Evolutionary conservation across 148 eudicot genomes (phyloP).

Genomic region (Silene latifolia): DNA sequence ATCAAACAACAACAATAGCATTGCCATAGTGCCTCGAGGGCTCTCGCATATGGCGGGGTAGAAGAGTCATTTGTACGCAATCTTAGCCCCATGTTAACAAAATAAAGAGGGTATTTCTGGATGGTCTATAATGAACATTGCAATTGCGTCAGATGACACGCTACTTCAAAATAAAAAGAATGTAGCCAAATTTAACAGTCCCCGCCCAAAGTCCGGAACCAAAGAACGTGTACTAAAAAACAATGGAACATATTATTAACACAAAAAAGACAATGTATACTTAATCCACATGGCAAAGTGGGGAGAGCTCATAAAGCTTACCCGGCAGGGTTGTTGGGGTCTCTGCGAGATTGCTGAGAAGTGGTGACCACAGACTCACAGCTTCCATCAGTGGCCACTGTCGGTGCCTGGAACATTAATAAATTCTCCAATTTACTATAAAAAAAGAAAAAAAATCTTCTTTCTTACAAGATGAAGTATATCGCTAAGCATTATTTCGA

Average conservation of each 20-base stretch:
- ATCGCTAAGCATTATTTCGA: background rate
- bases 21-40: no score
- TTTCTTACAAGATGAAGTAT: constrained; percentile 7
- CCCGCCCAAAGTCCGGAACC: background rate
- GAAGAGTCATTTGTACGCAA: no score
- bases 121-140: background rate
- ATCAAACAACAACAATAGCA: background rate
- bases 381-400: constrained; percentile 58
- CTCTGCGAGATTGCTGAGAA: constrained; percentile 59
- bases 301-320: constrained; percentile 20
- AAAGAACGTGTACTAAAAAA: background rate
- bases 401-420: constrained; percentile 44
- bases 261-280: background rate
- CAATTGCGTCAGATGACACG: background rate
- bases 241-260: constrained; percentile 10
- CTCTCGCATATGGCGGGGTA: no score
- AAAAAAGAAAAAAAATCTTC: no score
- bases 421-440: background rate
- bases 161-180: no score
- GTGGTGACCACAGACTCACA: constrained; percentile 72
- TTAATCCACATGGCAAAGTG: constrained; percentile 1
- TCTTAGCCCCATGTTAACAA: no score
- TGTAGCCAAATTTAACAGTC: background rate
- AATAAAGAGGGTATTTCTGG: background rate
- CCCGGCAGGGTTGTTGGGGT: constrained; percentile 90